Evolutionary conservation across 2,329 filamentous ascomycete genomes (phyloP).

Genomic region (Hansfordia pulvinata): DNA sequence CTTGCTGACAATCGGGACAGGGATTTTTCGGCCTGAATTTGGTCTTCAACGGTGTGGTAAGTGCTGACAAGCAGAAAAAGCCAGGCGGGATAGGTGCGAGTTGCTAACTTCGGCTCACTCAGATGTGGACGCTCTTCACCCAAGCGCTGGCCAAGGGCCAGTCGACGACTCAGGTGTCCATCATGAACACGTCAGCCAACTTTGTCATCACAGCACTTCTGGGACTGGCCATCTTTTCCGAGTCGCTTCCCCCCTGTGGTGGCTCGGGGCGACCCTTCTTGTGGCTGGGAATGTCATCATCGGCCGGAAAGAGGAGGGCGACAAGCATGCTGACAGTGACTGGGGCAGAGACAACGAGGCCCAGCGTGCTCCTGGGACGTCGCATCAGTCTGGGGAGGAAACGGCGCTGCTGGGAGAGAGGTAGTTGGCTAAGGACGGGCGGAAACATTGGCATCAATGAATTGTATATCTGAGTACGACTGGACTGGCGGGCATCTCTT

Average conservation of each 20-base stretch:
- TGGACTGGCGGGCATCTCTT: no score
- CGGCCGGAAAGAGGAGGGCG: constrained; percentile 37
- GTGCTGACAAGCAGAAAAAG: no score
- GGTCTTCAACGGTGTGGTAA: constrained; percentile 56
- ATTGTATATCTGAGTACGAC: no score
- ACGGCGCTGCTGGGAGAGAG: no score
- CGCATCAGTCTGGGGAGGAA: no score
- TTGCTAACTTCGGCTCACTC: no score
- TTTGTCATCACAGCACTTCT: constrained; percentile 67
- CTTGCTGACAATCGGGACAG: constrained; percentile 22
- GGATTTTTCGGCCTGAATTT: constrained; percentile 65
- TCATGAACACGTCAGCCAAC: constrained; percentile 73
- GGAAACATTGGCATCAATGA: no score
- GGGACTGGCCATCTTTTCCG: constrained; percentile 56
- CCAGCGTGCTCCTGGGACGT: no score
- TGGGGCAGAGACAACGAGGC: no score
- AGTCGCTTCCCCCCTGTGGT: constrained; percentile 62
- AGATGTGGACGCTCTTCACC: constrained; percentile 79
- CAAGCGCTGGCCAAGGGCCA: constrained; percentile 59
- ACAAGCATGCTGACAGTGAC: no score
- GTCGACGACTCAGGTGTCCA: constrained; percentile 66
- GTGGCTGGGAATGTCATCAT: constrained; percentile 70
- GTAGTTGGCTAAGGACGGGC: no score
- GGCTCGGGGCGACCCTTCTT: constrained; percentile 57
- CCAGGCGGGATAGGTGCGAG: no score